These are phyloP conservation scores for Chlamydomonas asymmetrica DNA, from an alignment of 139 green algal genomes.

Conservation along the genomic window DNA sequence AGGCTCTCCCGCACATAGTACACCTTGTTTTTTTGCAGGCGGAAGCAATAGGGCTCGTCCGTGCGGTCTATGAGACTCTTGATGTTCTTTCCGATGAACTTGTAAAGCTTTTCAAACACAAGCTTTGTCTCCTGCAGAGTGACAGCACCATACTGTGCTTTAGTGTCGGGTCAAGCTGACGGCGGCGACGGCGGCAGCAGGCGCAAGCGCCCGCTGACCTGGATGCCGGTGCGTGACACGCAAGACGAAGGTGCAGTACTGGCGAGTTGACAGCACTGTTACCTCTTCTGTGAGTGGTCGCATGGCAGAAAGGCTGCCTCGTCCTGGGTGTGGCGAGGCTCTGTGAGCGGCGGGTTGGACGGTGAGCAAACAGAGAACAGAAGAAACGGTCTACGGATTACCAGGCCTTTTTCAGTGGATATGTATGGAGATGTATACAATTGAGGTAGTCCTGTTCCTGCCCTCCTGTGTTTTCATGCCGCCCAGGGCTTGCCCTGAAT, in stretches of 20 bases:
- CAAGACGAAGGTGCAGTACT: background rate
- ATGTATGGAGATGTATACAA: no score
- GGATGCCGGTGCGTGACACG: background rate
- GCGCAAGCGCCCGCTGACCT: no score
- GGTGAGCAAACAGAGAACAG: no score
- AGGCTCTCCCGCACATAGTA: slow-evolving; percentile 95
- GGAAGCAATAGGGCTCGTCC: slow-evolving; percentile 84
- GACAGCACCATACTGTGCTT: background rate
- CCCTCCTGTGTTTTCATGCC: no score
- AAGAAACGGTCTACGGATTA: no score
- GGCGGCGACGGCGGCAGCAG: no score
- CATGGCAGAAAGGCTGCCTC: no score
- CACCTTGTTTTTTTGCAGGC: slow-evolving; percentile 93
- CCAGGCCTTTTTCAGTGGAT: no score
- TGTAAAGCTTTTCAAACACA: slow-evolving; percentile 99
- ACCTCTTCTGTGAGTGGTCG: slow-evolving; percentile 65
- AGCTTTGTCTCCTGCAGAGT: slow-evolving; percentile 82
- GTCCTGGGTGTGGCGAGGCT: no score
- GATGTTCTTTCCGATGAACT: slow-evolving; percentile 98
- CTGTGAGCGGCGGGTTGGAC: no score
- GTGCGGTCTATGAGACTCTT: slow-evolving; percentile 85
- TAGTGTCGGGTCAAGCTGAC: background rate
- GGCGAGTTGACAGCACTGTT: background rate
- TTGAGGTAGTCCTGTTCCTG: no score
- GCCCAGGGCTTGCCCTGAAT: no score